These are phyloP conservation scores for Sonneratia caseolaris DNA, from an alignment of 345 rosid genomes.

Conservation along the genomic window DNA sequence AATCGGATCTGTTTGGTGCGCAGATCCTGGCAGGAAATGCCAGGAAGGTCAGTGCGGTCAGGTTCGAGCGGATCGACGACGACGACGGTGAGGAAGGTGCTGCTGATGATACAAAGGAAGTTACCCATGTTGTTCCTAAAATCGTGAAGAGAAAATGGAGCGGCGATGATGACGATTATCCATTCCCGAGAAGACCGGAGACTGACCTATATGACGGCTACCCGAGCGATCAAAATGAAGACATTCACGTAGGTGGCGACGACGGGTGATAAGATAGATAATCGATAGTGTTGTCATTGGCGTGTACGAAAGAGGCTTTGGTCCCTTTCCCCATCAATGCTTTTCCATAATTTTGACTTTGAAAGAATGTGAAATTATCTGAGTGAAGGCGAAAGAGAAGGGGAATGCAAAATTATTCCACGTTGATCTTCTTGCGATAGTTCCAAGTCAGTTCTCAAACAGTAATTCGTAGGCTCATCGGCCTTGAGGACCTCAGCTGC, in stretches of 20 bases:
- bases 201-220: slow-evolving; percentile 31
- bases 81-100: slow-evolving; percentile 32
- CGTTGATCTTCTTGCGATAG: too few species aligned
- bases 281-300: background rate
- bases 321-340: background rate
- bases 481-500: too few species aligned
- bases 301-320: background rate
- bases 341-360: background rate
- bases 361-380: background rate
- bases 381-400: background rate
- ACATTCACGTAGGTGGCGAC: slow-evolving; percentile 1
- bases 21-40: slow-evolving; percentile 95
- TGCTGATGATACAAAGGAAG: slow-evolving; percentile 53
- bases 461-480: too few species aligned
- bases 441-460: too few species aligned
- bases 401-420: background rate
- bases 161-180: slow-evolving; percentile 48
- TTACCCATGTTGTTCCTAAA: slow-evolving; percentile 60
- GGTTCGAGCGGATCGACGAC: slow-evolving; percentile 58
- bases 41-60: slow-evolving; percentile 87
- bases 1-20: slow-evolving; percentile 3
- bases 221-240: slow-evolving; percentile 41
- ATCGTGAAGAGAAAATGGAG: slow-evolving; percentile 72
- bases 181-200: slow-evolving; percentile 26
- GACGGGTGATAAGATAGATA: slow-evolving; percentile 1